phyloP scores from a whole-genome alignment of 176 grass and related monocot species.

The Saccharum officinarum region DNA sequence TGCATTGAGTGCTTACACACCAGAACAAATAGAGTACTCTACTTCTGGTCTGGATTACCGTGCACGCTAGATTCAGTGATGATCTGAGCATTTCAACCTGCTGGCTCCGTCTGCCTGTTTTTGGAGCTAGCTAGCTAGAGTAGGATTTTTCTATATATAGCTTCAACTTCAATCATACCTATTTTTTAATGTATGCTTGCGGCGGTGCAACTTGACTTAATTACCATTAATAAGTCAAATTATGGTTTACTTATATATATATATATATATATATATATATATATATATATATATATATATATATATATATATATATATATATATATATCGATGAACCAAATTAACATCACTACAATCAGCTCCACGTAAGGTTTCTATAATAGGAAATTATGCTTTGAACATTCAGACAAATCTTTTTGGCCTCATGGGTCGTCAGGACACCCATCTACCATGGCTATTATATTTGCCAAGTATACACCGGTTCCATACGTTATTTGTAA shows the following conservation, averaged over 20 bases:
- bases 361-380: background rate
- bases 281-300: no score
- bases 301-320: no score
- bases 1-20: no score
- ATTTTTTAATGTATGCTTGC: background rate
- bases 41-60: no score
- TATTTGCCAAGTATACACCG: no score
- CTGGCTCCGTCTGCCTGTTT: no score
- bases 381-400: background rate
- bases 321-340: background rate
- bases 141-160: background rate
- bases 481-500: no score
- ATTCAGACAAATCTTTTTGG: background rate
- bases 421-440: background rate
- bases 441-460: background rate
- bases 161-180: slow-evolving; percentile 6
- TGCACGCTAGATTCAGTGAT: no score
- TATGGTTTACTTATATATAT: no score
- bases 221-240: background rate
- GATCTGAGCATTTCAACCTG: background rate
- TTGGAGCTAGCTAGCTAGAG: background rate
- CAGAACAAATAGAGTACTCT: no score
- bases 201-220: background rate
- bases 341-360: background rate
- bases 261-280: no score